Base-by-base conservation (phyloP, 192 early-diverging fungal species). In the Backusella morwellensis region DNA sequence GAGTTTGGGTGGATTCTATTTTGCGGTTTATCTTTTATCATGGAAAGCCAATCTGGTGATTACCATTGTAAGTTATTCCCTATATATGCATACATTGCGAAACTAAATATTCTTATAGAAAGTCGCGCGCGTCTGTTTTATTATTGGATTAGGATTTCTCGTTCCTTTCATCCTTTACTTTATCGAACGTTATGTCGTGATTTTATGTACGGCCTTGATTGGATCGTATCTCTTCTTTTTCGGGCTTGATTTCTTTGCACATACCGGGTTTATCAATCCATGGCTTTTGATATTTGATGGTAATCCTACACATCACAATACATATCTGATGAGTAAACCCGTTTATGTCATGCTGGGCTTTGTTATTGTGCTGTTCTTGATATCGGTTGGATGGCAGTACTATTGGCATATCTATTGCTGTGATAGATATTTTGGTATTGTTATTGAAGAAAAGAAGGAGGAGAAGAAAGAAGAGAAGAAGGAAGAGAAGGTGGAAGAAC, bases 171-270 rank as follows among this genome's bases (percentile, higher is more conserved):
- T 79, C 0, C 73, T 87, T 9, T 81, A 75, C 36, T 66, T 81
- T 15, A 19, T 85, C 38, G 86, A 82, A 21, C 74, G 72, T 15
- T 84, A 75, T 50, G 66, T 75, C 19, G 77, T 90, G 9, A 86
- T 91, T 40, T 42, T 90, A 29, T 76, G 80, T 15, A 88, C 88
- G 7, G 67, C 83, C 2, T 68, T 90, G 35, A 68, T 88, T 35
- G 88, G 89, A 3, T 73, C 86, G 12, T 88, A 84, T 38, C 71
- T 85, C 11, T 78, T 89, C 23, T 83, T 91, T 35, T 54, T 84
- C n/a, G 90, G 88, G 4, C 73, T 91, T 1, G 89, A 90, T 72
- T 68, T 88, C 1, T 92, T 88, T 75, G 78, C 81, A 0, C 85
- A 86, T 52, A 89, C 88, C 34, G 89, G 87, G 1, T 91, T 90